phyloP scores from a whole-genome alignment of 2,329 filamentous ascomycete species.

The Claviceps africana region DNA sequence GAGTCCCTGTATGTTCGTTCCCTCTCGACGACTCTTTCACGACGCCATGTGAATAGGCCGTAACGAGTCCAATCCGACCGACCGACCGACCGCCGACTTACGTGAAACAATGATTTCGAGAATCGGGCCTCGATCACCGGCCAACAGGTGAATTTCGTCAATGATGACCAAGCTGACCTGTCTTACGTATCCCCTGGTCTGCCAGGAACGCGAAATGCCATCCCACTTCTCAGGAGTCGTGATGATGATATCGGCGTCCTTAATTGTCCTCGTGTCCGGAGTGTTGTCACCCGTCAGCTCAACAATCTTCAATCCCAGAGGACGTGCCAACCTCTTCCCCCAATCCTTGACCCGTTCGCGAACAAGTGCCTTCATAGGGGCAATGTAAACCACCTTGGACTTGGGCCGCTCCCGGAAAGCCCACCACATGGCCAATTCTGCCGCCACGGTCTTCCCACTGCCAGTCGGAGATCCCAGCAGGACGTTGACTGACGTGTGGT shows the following conservation, averaged over 20 bases:
- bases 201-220: slow-evolving; percentile 97
- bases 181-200: slow-evolving; percentile 89
- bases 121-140: slow-evolving; percentile 91
- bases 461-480: slow-evolving; percentile 90
- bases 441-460: slow-evolving; percentile 93
- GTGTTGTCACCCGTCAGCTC: slow-evolving; percentile 96
- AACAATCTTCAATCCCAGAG: slow-evolving; percentile 79
- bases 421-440: slow-evolving; percentile 98
- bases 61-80: background rate
- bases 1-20: background rate
- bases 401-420: slow-evolving; percentile 88
- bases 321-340: slow-evolving; percentile 64
- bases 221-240: slow-evolving; percentile 99
- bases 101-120: slow-evolving; percentile 86
- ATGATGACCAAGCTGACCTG: slow-evolving; percentile 95
- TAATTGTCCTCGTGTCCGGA: slow-evolving; percentile 87
- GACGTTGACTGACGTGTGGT: slow-evolving; percentile 84
- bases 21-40: background rate
- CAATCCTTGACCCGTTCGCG: slow-evolving; percentile 94
- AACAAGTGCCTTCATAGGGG: slow-evolving; percentile 97
- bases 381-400: slow-evolving; percentile 97
- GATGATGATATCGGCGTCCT: slow-evolving; percentile 93
- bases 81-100: slow-evolving; percentile 13
- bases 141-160: slow-evolving; percentile 95
- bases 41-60: background rate